Base-by-base conservation (phyloP, 768 basidiomycete genomes). In the Clitopilus hobsonii region DNA sequence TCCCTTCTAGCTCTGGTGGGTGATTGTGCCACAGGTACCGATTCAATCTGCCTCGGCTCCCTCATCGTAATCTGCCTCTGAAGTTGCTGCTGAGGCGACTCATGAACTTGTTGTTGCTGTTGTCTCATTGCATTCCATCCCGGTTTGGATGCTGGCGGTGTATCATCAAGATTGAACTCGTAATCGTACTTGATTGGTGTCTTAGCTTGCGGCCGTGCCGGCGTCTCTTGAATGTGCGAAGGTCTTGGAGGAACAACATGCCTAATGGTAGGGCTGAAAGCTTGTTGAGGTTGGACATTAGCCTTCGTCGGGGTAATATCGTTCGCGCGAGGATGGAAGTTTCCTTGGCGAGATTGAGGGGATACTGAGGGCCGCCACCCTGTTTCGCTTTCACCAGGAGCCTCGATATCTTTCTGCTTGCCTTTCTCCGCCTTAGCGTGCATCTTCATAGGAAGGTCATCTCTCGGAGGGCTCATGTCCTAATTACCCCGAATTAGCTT, bases 71-170 rank as follows among this genome's bases (percentile, higher is more conserved):
- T 20, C 29, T 57, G 56, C 30, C 45, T 50, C 16, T 52, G 26
- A 13, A 54, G 51, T 5, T 32, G 38, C 22, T 60, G 57, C 7
- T 49, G 30, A 49, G 22, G 49, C 5, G 23, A 27, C n/a, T 53
- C 53, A 8, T 29, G 38, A 13, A 14, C 32, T n/a, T 52, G 59
- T 8, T 28, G 53, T 5, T 59, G 58, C 26, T 61, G 51, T 10
- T 27, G 54, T 11, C 63, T 56, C 57, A 54, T 57, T 32, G 32
- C 41, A 22, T 47, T 51, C 52, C 54, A 53, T 22, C 51, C 51
- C 23, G 59, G 54, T 14, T 56, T 50, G 30, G 60, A 41, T 20
- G 47, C 53, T 2, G 63, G 63, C 32, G 63, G 61, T 3, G 58
- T 60, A 45, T 65, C 61, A 29, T 65, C 63, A 25, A 62, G 23